Base-by-base conservation (phyloP, 306 rosid species). In the Astragalus glycyphyllos region DNA sequence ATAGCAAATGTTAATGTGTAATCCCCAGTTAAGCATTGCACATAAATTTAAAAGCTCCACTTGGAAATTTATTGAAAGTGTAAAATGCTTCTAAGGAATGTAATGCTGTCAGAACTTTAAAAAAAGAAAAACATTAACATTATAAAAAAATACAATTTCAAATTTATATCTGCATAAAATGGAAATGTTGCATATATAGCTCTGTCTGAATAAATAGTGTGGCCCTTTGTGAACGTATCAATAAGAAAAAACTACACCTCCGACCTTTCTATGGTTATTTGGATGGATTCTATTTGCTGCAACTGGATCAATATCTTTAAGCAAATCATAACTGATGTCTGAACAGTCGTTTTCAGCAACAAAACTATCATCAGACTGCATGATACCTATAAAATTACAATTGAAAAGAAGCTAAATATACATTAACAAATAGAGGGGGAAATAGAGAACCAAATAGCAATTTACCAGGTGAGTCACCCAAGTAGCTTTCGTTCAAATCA, bases 241-340 rank as follows among this genome's bases (percentile, higher is more conserved):
- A 65, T 50, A 66, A 71, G 23, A 57, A 9, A 76, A 79, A 64
- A 65, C 16, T 41, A 58, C 31, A 41, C 54, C 53, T 65, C 72
- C 20, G 56, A 93, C 98, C 85, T 85, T 93, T 84, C 98, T 87
- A 58, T 85, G 85, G 73, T 93, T 83, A 80, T 93, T 90, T 42
- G 97, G 98, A 81, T 93, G 98, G 77, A 90, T 80, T 81, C 98
- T 85, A 77, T 87, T 88, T 13, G 98, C 96, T 6, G 96, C 91
- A 69, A 85, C 83, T 35, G 97, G 98, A 73, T 93, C 98, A 51
- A 93, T 87, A 71, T 72, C 81, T 68, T 83, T 87, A 66, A 93
- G 98, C 75, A 76, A 64, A 11, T 83, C 86, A 68, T 88, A 87
- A 76, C 78, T 63, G 75, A 71, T 46, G 54, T 41, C 74, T 62